Evolutionary conservation across 768 basidiomycete genomes (phyloP).

Genomic region (Kwoniella bestiolae): DNA sequence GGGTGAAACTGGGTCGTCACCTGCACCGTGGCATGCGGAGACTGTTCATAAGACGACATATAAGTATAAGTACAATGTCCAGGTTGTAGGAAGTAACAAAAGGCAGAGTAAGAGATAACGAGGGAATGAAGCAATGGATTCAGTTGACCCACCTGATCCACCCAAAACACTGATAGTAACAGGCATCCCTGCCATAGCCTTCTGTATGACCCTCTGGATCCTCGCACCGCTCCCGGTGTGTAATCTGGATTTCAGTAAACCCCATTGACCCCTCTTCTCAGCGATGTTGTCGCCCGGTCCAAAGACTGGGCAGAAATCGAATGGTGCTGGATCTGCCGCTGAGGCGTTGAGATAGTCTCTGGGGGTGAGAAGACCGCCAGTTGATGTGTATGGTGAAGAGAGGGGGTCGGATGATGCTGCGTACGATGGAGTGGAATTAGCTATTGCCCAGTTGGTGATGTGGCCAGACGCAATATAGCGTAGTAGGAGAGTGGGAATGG

Average conservation of each 20-base stretch:
- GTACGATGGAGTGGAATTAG: too few relatives aligned
- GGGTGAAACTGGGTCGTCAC: constrained; percentile 83
- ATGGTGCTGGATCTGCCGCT: constrained; percentile 66
- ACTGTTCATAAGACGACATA: constrained; percentile 59
- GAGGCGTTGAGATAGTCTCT: constrained; percentile 81
- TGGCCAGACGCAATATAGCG: too few relatives aligned
- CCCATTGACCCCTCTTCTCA: constrained; percentile 74
- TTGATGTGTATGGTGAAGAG: constrained; percentile 34
- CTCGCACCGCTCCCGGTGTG: constrained; percentile 80
- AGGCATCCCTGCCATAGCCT: constrained; percentile 79
- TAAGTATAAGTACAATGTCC: constrained; percentile 3
- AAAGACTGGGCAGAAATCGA: constrained; percentile 87
- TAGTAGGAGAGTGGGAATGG: too few relatives aligned
- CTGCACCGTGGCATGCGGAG: constrained; percentile 93
- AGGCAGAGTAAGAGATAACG: not conserved
- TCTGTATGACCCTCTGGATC: constrained; percentile 78
- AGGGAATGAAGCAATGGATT: not conserved
- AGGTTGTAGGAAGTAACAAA: not conserved
- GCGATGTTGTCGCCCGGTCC: constrained; percentile 80
- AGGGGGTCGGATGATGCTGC: constrained; percentile 28
- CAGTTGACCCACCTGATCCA: constrained; percentile 72
- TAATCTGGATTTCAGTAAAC: constrained; percentile 73
- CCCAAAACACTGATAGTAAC: constrained; percentile 90
- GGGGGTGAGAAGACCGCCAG: constrained; percentile 57
- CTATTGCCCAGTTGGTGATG: too few relatives aligned